Evolutionary conservation across 2,329 filamentous ascomycete species (phyloP), one percentile per base, ranked within the genome.

Genomic region (Cladosporium sp.): DNA sequence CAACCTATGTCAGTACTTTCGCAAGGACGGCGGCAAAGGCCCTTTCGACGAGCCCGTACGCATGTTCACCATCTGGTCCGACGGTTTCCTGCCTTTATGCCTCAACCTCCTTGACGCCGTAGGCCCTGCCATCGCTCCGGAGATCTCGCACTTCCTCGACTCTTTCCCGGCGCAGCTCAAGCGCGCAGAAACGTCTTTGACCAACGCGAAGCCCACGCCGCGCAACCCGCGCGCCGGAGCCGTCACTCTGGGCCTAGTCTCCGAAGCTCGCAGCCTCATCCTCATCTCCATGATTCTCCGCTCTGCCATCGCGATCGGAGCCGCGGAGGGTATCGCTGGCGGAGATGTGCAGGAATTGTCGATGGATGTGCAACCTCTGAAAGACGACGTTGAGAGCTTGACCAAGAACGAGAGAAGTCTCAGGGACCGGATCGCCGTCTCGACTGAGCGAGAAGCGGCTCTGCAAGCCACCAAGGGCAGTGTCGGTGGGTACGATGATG

Each of bases 41-140:
- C 90, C 91, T 0, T 90, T 95, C 56, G 86, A 93, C 39, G 80
- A 88, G 5, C 81, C 85, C 1, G 72, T 80, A 0, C 83, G 92
- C 20, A 83, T 95, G 63, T 95, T 95, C 72, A 80, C 80, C 47
- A 91, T 97, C 62, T 99, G 93, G 93, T 83, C 84, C 17, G 86
- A 88, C 58, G 93, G 89, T 1, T 80, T 97, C 51, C 76, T 99
- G 3, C 93, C 93, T 0, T 74, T 99, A 15, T 85, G 92, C 54
- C 79, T 99, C 39, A 97, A 97, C 67, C 77, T 99, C 22, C 79
- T 99, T 17, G 83, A 86, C 53, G 83, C 88, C 9, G 82, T 99
- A 15, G 89, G 90, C 9, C 79, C 84, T 1, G 86, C 88, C 1
- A 83, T 95, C 41, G 91, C 90, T 0, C 82, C 85, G 0, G 93